Percentiles rank a stretch among this genome's conserved stretches.
Conservation (phyloP, 2,329 filamentous ascomycete genomes). For the Talaromyces sp. region DNA sequence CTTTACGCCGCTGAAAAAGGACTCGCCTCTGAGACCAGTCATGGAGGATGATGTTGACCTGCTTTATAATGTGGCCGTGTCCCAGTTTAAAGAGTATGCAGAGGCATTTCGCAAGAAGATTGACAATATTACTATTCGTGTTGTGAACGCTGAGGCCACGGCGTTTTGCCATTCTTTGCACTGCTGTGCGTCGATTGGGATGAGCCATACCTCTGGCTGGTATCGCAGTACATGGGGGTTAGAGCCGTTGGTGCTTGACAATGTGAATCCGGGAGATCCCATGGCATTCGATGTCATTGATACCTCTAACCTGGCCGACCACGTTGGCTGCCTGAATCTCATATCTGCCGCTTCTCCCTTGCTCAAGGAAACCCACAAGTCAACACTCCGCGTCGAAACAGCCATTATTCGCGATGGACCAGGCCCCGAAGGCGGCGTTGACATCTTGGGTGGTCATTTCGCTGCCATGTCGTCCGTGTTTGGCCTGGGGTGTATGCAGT, state of each 20-base stretch:
- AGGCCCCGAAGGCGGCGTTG: neutral
- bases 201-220: neutral
- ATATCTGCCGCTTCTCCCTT: conserved; percentile 45
- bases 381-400: neutral
- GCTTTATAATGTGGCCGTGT: conserved; percentile 10
- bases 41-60: neutral
- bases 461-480: neutral
- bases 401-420: neutral
- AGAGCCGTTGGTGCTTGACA: conserved; percentile 40
- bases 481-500: neutral
- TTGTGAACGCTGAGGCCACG: conserved; percentile 46
- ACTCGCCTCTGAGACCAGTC: conserved; percentile 32
- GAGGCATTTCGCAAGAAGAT: conserved; percentile 16
- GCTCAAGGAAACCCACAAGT: conserved; percentile 23
- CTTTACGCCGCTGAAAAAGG: conserved; percentile 32
- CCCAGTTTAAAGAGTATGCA: conserved; percentile 21
- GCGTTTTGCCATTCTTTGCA: conserved; percentile 51
- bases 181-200: conserved; percentile 21
- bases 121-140: conserved; percentile 39
- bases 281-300: conserved; percentile 56
- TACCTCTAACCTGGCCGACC: conserved; percentile 46
- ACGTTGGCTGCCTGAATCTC: conserved; percentile 43
- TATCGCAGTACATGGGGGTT: conserved; percentile 17
- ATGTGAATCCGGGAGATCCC: conserved; percentile 7
- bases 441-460: neutral